Evolutionary conservation across 768 basidiomycete genomes (phyloP).

Genomic region (Agaricus bisporus): DNA sequence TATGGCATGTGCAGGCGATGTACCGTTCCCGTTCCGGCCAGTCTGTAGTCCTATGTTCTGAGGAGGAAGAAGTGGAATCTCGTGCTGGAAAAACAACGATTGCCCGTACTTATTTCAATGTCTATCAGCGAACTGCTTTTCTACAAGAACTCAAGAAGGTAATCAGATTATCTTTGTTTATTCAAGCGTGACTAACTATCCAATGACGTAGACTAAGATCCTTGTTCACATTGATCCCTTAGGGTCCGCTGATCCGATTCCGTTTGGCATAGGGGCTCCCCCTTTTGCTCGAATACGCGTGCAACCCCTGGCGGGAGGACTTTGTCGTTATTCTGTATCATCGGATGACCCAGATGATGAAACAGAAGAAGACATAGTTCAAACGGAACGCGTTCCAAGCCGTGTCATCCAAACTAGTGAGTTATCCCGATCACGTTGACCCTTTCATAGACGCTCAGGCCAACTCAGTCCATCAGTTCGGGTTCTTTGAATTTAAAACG

Average conservation of each 20-base stretch:
- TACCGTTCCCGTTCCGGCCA: slow-evolving; percentile 69
- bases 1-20: slow-evolving; percentile 85
- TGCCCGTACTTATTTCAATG: slow-evolving; percentile 84
- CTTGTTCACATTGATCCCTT: slow-evolving; percentile 80
- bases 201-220: slow-evolving; percentile 63
- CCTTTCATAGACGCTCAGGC: slow-evolving; percentile 6
- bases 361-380: slow-evolving; percentile 77
- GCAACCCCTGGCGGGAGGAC: slow-evolving; percentile 78
- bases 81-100: slow-evolving; percentile 52
- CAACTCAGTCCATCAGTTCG: slow-evolving; percentile 73
- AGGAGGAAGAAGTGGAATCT: slow-evolving; percentile 73
- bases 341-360: slow-evolving; percentile 73
- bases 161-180: slow-evolving; percentile 10
- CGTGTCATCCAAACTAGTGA: slow-evolving; percentile 80
- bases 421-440: slow-evolving; percentile 18
- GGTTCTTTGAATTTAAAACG: slow-evolving; percentile 83
- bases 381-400: slow-evolving; percentile 64
- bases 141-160: slow-evolving; percentile 80
- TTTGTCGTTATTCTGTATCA: slow-evolving; percentile 72
- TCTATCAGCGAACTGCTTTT: slow-evolving; percentile 79
- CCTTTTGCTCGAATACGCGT: slow-evolving; percentile 79
- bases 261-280: slow-evolving; percentile 61
- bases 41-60: slow-evolving; percentile 63
- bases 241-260: slow-evolving; percentile 71
- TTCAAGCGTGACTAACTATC: background rate